Evolutionary conservation across 352 stramenopile species (phyloP).

Genomic region (Blastocystis sp.): DNA sequence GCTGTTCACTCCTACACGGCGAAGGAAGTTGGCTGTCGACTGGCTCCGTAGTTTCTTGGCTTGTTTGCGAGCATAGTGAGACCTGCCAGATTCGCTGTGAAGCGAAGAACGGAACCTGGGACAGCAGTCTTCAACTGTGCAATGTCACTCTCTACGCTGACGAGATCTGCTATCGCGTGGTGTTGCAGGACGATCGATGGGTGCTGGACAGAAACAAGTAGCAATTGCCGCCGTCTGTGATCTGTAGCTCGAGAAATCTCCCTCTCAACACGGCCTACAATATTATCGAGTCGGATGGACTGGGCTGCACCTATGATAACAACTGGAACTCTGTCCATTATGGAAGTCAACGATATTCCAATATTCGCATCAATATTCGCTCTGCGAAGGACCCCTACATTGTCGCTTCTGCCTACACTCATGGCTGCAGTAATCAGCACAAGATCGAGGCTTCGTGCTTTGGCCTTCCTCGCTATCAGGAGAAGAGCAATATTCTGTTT

Average conservation of each 20-base stretch:
- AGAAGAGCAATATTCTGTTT: background rate
- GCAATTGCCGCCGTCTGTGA: background rate
- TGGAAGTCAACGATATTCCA: background rate
- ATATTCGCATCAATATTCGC: constrained; percentile 22
- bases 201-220: constrained; percentile 34
- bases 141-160: constrained; percentile 4
- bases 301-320: constrained; percentile 40
- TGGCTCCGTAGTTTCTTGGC: background rate
- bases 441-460: background rate
- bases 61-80: background rate
- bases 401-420: constrained; percentile 32
- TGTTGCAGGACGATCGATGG: background rate
- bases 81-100: constrained; percentile 6
- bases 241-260: constrained; percentile 30
- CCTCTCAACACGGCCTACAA: background rate
- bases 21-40: background rate
- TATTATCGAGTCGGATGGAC: background rate
- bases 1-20: background rate
- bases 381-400: constrained; percentile 25
- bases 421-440: constrained; percentile 25
- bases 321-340: constrained; percentile 58
- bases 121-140: background rate
- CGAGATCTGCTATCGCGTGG: constrained; percentile 15
- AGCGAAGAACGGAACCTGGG: constrained; percentile 8
- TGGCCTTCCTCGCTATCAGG: background rate